A percentile compares a stretch with the other conserved stretches of the same genome.
Conservation (phyloP, 1,284 basidiomycete species). For the Trichosporon asahii region DNA sequence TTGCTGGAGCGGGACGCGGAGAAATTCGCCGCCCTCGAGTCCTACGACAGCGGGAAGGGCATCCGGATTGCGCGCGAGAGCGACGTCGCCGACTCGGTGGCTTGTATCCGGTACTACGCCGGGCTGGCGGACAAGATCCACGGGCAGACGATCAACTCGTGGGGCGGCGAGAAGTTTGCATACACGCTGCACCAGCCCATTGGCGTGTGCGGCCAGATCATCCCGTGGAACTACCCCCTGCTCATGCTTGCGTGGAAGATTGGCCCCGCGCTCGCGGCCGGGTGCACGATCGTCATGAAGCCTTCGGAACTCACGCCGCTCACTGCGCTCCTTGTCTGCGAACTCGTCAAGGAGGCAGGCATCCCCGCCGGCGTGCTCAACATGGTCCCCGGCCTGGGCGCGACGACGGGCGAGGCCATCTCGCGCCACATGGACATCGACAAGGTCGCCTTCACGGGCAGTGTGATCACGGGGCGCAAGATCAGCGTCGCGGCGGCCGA, state of each 20-base stretch:
- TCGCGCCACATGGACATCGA: conserved; percentile 72
- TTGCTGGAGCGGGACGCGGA: conserved; percentile 77
- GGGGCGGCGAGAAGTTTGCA: conserved; percentile 63
- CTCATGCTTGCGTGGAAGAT: conserved; percentile 92
- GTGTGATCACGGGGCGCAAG: conserved; percentile 74
- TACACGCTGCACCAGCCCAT: conserved; percentile 90
- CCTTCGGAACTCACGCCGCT: conserved; percentile 88
- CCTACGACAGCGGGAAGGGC: conserved; percentile 75
- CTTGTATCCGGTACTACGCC: conserved; percentile 74
- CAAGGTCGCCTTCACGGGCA: conserved; percentile 61
- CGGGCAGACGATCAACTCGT: conserved; percentile 51
- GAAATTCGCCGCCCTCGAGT: conserved; percentile 71
- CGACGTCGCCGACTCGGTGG: conserved; percentile 77
- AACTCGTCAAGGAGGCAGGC: conserved; percentile 54
- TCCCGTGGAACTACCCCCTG: conserved; percentile 90
- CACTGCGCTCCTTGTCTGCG: conserved; percentile 66
- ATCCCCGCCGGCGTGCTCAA: conserved; percentile 90
- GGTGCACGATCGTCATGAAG: conserved; percentile 54
- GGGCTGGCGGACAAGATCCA: conserved; percentile 65
- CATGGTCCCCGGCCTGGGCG: conserved; percentile 75
- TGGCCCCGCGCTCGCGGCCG: conserved; percentile 77
- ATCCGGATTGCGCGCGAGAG: conserved; percentile 63
- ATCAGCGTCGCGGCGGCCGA: conserved; percentile 79
- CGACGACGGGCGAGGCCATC: conserved; percentile 78
- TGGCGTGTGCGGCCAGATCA: conserved; percentile 87